A percentile compares a stretch with the other conserved stretches of the same genome.
phyloP scores from a whole-genome alignment of 1,139 yeast species.

The Protomyces inouyei region DNA sequence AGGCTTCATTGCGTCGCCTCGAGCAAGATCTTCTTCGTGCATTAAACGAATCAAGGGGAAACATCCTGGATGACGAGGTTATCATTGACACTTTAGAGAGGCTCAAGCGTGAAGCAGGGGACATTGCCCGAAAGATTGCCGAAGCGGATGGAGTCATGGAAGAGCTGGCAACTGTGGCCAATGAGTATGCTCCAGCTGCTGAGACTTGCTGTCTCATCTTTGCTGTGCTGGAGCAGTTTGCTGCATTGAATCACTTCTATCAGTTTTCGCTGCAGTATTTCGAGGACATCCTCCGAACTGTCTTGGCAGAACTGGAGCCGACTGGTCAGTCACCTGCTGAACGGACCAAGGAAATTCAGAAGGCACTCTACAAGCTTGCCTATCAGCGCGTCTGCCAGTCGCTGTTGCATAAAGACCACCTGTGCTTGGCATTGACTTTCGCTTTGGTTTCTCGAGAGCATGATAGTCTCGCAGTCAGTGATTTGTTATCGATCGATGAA shows the following conservation, averaged over 20 bases:
- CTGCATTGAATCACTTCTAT: constrained; percentile 50
- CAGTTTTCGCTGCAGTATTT: constrained; percentile 54
- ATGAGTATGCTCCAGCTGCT: constrained; percentile 53
- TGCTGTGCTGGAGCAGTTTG: constrained; percentile 46
- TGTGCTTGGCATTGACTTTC: constrained; percentile 47
- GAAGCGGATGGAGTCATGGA: constrained; percentile 55
- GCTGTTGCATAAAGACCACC: constrained; percentile 49
- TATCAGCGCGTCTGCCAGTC: constrained; percentile 50
- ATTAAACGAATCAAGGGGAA: constrained; percentile 56
- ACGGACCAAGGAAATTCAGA: constrained; percentile 39
- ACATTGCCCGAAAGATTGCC: constrained; percentile 51
- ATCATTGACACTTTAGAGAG: constrained; percentile 58
- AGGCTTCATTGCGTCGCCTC: constrained; percentile 50
- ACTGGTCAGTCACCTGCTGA: constrained; percentile 26
- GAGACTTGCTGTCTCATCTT: constrained; percentile 52
- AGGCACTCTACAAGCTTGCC: constrained; percentile 46
- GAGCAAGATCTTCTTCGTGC: constrained; percentile 61
- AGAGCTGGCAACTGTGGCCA: constrained; percentile 50
- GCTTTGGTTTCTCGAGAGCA: constrained; percentile 30
- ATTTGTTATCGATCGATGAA: neutral
- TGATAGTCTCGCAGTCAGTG: neutral
- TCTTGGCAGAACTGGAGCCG: constrained; percentile 38
- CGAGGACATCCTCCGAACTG: constrained; percentile 43
- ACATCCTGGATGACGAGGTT: constrained; percentile 62
- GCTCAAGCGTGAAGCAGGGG: constrained; percentile 59